Evolutionary conservation across 805 yeast genomes (phyloP).

Genomic region (Monosporozyma aquatica): DNA sequence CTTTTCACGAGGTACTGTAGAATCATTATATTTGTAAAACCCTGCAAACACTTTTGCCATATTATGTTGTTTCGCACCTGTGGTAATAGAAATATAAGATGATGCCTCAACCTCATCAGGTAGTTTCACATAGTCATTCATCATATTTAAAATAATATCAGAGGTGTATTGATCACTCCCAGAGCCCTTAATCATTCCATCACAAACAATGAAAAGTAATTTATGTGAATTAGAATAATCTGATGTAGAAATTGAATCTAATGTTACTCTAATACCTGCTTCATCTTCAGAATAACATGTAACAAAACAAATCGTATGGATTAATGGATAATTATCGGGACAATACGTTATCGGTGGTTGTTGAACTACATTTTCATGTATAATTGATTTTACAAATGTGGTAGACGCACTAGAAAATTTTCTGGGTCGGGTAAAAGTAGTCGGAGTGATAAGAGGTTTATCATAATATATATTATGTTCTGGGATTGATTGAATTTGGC

Average conservation of each 20-base stretch:
- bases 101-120: constrained; percentile 68
- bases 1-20: constrained; percentile 64
- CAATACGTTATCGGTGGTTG: constrained; percentile 87
- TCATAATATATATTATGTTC: neutral
- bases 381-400: constrained; percentile 26
- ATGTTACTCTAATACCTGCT: constrained; percentile 73
- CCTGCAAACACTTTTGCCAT: constrained; percentile 97
- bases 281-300: constrained; percentile 95
- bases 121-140: constrained; percentile 67
- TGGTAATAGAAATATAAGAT: constrained; percentile 92
- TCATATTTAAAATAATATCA: constrained; percentile 78
- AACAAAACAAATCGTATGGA: constrained; percentile 65
- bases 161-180: constrained; percentile 87
- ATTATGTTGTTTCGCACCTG: constrained; percentile 89
- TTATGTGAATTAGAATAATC: constrained; percentile 95
- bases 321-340: constrained; percentile 76
- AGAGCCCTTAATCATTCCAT: constrained; percentile 89
- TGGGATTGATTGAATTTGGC: neutral
- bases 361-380: constrained; percentile 73
- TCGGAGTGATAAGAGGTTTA: neutral
- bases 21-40: constrained; percentile 75
- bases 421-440: neutral
- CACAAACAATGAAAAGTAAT: constrained; percentile 76
- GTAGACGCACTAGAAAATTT: neutral
- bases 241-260: constrained; percentile 90